These are phyloP conservation scores for Solanum stenotomum DNA, from an alignment of 257 asterid genomes.

Conservation along the genomic window DNA sequence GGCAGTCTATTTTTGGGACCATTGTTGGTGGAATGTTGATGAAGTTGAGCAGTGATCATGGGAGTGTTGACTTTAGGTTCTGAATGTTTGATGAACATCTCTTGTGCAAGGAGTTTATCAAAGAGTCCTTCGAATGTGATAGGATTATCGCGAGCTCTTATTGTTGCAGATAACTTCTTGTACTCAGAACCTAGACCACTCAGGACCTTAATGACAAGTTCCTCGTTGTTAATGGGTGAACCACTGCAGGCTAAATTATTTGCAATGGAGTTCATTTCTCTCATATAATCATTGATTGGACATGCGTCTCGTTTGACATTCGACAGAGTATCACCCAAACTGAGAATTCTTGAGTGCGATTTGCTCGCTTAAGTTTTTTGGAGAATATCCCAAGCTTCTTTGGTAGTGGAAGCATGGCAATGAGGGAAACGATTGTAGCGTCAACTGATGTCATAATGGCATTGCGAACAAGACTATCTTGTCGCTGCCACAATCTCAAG, in stretches of 20 bases:
- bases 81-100: too few species aligned
- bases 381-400: not conserved
- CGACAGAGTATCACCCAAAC: not conserved
- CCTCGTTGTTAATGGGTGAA: not conserved
- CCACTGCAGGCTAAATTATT: not conserved
- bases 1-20: not conserved
- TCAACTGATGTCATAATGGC: not conserved
- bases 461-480: not conserved
- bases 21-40: not conserved
- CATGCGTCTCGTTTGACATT: not conserved
- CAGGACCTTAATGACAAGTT: not conserved
- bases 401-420: not conserved
- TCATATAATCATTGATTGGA: not conserved
- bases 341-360: not conserved
- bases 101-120: not conserved
- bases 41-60: too few species aligned
- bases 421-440: not conserved
- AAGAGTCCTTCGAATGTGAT: not conserved
- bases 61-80: not conserved
- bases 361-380: not conserved
- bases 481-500: too few species aligned
- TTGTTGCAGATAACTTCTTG: not conserved
- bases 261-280: not conserved
- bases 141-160: not conserved
- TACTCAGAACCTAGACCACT: too few species aligned